Evolutionary conservation across 2,329 filamentous ascomycete genomes (phyloP).

Genomic region (Colletotrichum eleusines): DNA sequence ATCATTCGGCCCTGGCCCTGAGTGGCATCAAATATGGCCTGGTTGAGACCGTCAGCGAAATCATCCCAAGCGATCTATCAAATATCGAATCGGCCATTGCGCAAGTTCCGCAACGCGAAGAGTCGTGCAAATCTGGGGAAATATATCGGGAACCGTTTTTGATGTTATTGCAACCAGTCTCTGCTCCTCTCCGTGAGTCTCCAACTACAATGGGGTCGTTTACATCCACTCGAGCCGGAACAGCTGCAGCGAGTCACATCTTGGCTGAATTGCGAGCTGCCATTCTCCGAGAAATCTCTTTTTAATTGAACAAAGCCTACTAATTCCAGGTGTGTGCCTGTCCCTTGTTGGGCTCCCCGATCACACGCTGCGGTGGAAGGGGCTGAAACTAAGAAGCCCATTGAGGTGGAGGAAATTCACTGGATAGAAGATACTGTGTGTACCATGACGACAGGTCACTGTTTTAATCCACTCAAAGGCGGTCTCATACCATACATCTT

Average conservation of each 20-base stretch:
- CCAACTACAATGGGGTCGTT: not conserved
- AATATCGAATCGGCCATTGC: not conserved
- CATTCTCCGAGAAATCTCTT: too few relatives aligned
- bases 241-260: not conserved
- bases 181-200: not conserved
- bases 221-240: not conserved
- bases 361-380: not conserved
- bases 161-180: not conserved
- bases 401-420: not conserved
- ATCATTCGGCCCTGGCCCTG: not conserved
- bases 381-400: not conserved
- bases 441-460: constrained; percentile 3
- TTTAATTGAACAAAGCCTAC: not conserved
- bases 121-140: too few relatives aligned
- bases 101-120: not conserved
- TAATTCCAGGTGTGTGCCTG: not conserved
- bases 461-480: constrained; percentile 23
- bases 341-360: not conserved
- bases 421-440: constrained; percentile 20
- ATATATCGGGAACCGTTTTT: not conserved
- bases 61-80: constrained; percentile 9
- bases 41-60: not conserved
- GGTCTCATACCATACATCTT: constrained; percentile 27
- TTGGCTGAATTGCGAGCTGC: too few relatives aligned
- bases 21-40: not conserved